phyloP scores from a whole-genome alignment of 2,329 filamentous ascomycete genomes.

The Aspergillus texensis region DNA sequence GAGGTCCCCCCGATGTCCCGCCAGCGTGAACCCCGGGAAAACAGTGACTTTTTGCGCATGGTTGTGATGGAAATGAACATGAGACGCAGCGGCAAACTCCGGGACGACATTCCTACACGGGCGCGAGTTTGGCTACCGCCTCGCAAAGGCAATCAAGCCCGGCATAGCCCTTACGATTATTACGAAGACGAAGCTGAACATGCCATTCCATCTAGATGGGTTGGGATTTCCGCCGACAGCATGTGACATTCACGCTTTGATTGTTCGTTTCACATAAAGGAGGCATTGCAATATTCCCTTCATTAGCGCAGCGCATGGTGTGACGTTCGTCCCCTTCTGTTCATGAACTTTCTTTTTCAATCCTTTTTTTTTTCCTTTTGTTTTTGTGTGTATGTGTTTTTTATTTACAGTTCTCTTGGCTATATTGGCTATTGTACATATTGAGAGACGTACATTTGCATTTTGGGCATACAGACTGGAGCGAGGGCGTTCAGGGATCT shows the following conservation, averaged over 20 bases:
- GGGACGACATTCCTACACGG: slow-evolving; percentile 55
- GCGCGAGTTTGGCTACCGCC: slow-evolving; percentile 65
- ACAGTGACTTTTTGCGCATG: slow-evolving; percentile 64
- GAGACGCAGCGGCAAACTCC: slow-evolving; percentile 64
- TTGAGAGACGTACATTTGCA: slow-evolving; percentile 1
- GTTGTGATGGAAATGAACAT: slow-evolving; percentile 71
- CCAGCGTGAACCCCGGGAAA: slow-evolving; percentile 65
- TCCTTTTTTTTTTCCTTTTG: background rate
- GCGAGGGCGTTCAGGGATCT: slow-evolving; percentile 12
- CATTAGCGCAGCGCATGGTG: background rate
- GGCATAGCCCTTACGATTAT: slow-evolving; percentile 16
- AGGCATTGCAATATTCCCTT: background rate
- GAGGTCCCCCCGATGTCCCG: slow-evolving; percentile 50
- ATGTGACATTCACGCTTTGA: slow-evolving; percentile 1
- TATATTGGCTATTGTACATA: slow-evolving; percentile 3
- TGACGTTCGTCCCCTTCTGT: background rate
- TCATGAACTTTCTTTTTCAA: slow-evolving; percentile 5
- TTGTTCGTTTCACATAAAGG: background rate
- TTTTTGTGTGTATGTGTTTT: background rate
- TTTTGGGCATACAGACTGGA: slow-evolving; percentile 9
- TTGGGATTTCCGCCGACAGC: slow-evolving; percentile 28
- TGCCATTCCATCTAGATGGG: slow-evolving; percentile 32
- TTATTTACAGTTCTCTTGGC: background rate
- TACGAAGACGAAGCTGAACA: slow-evolving; percentile 20
- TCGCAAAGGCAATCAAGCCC: slow-evolving; percentile 38